Percentiles rank a stretch among this genome's conserved stretches.
These are phyloP conservation scores for Penicillium sp. DNA, from an alignment of 2,329 filamentous ascomycete species.

Conservation along the genomic window DNA sequence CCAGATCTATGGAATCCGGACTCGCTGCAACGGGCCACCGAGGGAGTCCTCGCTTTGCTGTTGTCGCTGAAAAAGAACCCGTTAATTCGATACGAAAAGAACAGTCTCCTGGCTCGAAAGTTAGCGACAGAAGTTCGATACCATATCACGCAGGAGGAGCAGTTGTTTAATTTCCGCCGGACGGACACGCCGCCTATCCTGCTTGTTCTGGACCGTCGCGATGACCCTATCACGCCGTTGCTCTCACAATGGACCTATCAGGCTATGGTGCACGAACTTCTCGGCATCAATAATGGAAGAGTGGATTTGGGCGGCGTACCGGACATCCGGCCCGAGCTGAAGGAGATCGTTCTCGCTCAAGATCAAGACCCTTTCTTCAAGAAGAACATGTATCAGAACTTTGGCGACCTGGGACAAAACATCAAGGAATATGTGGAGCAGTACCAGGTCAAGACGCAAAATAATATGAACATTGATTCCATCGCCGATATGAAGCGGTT, in stretches of 20 bases:
- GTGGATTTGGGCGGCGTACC: conserved; percentile 84
- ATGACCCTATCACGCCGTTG: conserved; percentile 91
- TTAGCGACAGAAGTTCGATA: conserved; percentile 90
- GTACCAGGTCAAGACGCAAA: conserved; percentile 97
- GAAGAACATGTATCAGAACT: conserved; percentile 99
- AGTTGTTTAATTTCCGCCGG: conserved; percentile 93
- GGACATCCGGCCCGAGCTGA: conserved; percentile 81
- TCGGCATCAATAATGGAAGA: conserved; percentile 93
- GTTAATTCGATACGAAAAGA: conserved; percentile 88
- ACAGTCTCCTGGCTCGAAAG: conserved; percentile 87
- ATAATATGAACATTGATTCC: conserved; percentile 91
- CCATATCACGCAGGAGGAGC: conserved; percentile 90
- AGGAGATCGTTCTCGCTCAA: conserved; percentile 91
- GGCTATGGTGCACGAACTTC: conserved; percentile 97
- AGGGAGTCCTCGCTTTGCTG: conserved; percentile 81
- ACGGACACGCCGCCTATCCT: conserved; percentile 93
- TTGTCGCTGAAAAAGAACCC: conserved; percentile 96
- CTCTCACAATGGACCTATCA: conserved; percentile 99
- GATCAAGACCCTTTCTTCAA: conserved; percentile 99
- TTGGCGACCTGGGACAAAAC: conserved; percentile 90
- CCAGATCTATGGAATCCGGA: conserved; percentile 92
- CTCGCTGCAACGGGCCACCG: conserved; percentile 79
- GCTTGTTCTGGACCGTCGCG: conserved; percentile 83
- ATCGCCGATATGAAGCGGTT: conserved; percentile 99
- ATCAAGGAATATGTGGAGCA: conserved; percentile 99